Evolutionary conservation across 345 rosid genomes (phyloP).

Genomic region (Capsella bursapastoris): DNA sequence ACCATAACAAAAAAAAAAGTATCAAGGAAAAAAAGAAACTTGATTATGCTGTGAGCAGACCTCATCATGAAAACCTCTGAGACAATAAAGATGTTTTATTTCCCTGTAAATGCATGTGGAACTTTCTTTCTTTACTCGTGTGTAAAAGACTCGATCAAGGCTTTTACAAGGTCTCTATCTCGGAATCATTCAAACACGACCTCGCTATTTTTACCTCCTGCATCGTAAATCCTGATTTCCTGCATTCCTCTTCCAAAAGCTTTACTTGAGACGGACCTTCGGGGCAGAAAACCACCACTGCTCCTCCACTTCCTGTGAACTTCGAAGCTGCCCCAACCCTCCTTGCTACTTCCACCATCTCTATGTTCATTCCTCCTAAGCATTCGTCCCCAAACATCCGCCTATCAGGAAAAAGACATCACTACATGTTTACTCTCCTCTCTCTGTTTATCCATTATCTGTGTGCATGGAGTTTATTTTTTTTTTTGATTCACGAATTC

Average conservation of each 20-base stretch:
- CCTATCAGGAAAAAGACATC: conserved; percentile 45
- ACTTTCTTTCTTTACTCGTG: background rate
- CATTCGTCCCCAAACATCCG: conserved; percentile 85
- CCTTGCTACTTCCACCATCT: conserved; percentile 90
- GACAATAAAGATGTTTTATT: background rate
- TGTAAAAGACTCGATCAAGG: conserved; percentile 12
- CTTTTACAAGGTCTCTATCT: conserved; percentile 48
- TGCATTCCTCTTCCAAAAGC: conserved; percentile 74
- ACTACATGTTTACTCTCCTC: background rate
- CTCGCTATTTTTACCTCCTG: conserved; percentile 65
- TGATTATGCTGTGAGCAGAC: too few relatives aligned
- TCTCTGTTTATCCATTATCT: background rate
- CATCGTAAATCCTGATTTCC: conserved; percentile 66
- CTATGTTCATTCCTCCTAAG: conserved; percentile 72
- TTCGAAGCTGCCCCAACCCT: conserved; percentile 80
- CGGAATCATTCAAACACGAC: conserved; percentile 53
- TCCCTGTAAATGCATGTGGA: background rate
- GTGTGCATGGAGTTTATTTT: background rate
- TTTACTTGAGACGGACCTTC: conserved; percentile 64
- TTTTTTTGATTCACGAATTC: background rate
- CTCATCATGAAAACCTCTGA: too few relatives aligned
- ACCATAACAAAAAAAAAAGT: too few relatives aligned
- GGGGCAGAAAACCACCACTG: conserved; percentile 86
- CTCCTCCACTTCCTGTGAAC: conserved; percentile 98
- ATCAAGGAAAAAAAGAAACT: too few relatives aligned